These are phyloP conservation scores for Lyophyllum atratum DNA, from an alignment of 768 basidiomycete genomes.

Conservation along the genomic window DNA sequence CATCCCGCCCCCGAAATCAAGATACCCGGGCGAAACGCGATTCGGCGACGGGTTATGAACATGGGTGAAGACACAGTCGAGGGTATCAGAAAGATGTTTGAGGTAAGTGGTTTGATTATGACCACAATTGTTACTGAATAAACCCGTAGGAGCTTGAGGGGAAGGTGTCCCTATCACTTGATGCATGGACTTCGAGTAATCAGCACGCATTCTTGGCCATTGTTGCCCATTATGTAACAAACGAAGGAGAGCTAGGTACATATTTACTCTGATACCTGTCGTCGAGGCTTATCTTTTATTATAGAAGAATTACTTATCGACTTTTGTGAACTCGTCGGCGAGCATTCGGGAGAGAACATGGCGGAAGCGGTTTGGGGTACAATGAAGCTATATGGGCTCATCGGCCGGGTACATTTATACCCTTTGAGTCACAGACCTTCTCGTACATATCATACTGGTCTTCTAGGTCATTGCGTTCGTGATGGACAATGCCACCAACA, in stretches of 20 bases:
- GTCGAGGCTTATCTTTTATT: no score
- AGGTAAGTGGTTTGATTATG: not conserved
- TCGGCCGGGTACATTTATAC: slow-evolving; percentile 20
- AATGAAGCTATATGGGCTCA: slow-evolving; percentile 26
- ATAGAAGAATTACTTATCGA: slow-evolving; percentile 40
- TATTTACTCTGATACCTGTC: not conserved
- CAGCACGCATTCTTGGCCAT: slow-evolving; percentile 25
- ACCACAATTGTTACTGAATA: not conserved
- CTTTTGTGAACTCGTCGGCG: slow-evolving; percentile 33
- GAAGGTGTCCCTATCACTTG: slow-evolving; percentile 22
- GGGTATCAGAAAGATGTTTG: not conserved
- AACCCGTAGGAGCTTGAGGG: slow-evolving; percentile 13
- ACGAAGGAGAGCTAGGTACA: slow-evolving; percentile 21
- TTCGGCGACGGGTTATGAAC: not conserved
- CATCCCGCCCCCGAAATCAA: not conserved
- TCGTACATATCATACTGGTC: not conserved
- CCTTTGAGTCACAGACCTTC: not conserved
- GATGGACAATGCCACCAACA: slow-evolving; percentile 38
- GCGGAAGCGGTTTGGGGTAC: slow-evolving; percentile 33
- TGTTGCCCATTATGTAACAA: slow-evolving; percentile 23
- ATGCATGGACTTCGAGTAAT: slow-evolving; percentile 29
- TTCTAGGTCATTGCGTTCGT: slow-evolving; percentile 31
- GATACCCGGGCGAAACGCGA: not conserved
- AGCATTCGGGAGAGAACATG: slow-evolving; percentile 37
- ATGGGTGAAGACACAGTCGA: not conserved